Conservation (phyloP, 805 yeast species). For the Wickerhamomyces chaumierensis region DNA sequence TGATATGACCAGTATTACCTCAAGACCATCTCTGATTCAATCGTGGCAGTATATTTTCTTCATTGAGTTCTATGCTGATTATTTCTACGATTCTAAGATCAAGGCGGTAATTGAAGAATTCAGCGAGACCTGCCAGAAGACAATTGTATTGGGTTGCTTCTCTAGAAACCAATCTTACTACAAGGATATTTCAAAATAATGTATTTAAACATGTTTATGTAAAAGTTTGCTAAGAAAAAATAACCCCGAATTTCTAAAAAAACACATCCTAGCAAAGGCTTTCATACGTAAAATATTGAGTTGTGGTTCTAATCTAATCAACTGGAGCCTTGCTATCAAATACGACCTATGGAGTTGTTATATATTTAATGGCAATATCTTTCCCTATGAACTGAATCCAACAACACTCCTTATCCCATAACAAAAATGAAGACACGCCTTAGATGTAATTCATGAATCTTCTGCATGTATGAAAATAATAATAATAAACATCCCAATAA, state of each 20-base stretch:
- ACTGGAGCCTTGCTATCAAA: too few relatives aligned
- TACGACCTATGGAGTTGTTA: too few relatives aligned
- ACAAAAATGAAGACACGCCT: too few relatives aligned
- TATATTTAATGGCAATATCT: too few relatives aligned
- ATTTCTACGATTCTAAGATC: constrained; percentile 20
- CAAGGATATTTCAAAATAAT: constrained; percentile 2
- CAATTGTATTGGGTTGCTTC: constrained; percentile 52
- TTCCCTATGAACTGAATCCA: constrained; percentile 6
- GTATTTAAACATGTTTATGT: neutral
- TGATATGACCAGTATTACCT: constrained; percentile 60
- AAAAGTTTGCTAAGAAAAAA: too few relatives aligned
- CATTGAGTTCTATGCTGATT: constrained; percentile 50
- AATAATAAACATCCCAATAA: too few relatives aligned
- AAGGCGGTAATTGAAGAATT: constrained; percentile 30
- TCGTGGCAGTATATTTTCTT: constrained; percentile 82
- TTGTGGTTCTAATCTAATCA: too few relatives aligned
- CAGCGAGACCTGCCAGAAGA: constrained; percentile 30
- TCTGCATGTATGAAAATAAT: neutral
- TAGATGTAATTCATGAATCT: neutral
- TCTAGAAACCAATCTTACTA: constrained; percentile 32
- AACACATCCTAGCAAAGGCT: too few relatives aligned
- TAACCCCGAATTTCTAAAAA: neutral
- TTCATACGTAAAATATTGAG: too few relatives aligned
- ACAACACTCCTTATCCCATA: constrained; percentile 1
- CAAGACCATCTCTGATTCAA: constrained; percentile 58